These are phyloP conservation scores for Blastobotrys buckinghamii DNA, from an alignment of 1,139 yeast species.

Conservation along the genomic window DNA sequence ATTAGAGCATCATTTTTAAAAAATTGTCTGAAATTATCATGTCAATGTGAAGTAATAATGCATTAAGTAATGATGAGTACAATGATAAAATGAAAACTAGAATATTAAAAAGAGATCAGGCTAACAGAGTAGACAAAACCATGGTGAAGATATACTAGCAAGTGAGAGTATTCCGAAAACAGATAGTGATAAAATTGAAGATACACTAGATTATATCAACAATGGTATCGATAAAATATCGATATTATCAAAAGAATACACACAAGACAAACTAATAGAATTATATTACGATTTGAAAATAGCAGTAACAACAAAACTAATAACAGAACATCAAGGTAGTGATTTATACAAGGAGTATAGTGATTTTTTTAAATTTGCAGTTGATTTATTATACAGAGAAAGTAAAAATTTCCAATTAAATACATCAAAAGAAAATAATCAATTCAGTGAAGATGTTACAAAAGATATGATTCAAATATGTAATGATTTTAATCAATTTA, in stretches of 20 bases:
- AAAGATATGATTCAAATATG: constrained; percentile 67
- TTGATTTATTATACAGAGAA: constrained; percentile 71
- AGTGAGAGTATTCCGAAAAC: neutral
- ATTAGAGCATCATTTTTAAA: too few species aligned
- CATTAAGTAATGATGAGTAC: too few species aligned
- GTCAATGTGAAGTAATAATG: too few species aligned
- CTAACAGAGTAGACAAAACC: constrained; percentile 12
- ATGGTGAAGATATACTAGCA: constrained; percentile 4
- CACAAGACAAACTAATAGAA: neutral
- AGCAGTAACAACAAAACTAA: constrained; percentile 49
- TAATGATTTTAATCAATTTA: constrained; percentile 48
- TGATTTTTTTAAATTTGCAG: constrained; percentile 61
- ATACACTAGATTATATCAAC: neutral
- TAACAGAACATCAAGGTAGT: constrained; percentile 50
- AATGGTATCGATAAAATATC: constrained; percentile 9
- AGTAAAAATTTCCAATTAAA: constrained; percentile 34
- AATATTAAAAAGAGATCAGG: too few species aligned
- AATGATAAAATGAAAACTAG: too few species aligned
- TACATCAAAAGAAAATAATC: constrained; percentile 6
- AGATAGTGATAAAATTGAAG: neutral
- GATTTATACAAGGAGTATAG: constrained; percentile 53
- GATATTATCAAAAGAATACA: constrained; percentile 14
- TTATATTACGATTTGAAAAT: constrained; percentile 71
- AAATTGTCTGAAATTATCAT: too few species aligned
- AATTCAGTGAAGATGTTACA: constrained; percentile 35